Percentiles rank a stretch among this genome's conserved stretches.
These are phyloP conservation scores for Sparassis latifolia DNA, from an alignment of 1,284 basidiomycete genomes.

Conservation along the genomic window DNA sequence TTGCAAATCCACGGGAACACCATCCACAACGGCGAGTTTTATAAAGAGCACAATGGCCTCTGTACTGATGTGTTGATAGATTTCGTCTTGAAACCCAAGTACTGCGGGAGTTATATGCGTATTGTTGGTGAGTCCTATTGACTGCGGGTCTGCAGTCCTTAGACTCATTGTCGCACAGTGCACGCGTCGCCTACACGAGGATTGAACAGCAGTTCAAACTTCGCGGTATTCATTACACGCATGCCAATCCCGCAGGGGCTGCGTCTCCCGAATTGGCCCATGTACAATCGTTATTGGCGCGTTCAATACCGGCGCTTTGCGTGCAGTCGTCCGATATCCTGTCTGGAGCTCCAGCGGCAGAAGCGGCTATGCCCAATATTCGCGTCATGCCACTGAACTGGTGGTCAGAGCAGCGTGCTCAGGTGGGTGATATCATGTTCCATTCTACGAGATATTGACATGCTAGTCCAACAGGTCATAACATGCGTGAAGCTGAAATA, in stretches of 20 bases:
- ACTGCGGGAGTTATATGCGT: slow-evolving; percentile 69
- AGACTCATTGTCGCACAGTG: slow-evolving; percentile 38
- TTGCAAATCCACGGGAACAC: slow-evolving; percentile 1
- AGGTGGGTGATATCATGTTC: slow-evolving; percentile 24
- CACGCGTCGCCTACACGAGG: slow-evolving; percentile 84
- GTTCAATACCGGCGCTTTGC: slow-evolving; percentile 74
- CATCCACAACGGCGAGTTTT: slow-evolving; percentile 18
- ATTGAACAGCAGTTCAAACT: slow-evolving; percentile 85
- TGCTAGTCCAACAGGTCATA: slow-evolving; percentile 51
- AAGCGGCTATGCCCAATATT: slow-evolving; percentile 87
- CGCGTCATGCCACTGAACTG: slow-evolving; percentile 84
- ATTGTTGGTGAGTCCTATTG: slow-evolving; percentile 59
- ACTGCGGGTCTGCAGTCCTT: background rate
- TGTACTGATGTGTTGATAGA: slow-evolving; percentile 26
- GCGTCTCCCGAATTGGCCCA: slow-evolving; percentile 42
- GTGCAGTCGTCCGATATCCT: slow-evolving; percentile 79
- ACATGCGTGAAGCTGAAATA: slow-evolving; percentile 86
- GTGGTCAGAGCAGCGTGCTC: slow-evolving; percentile 76
- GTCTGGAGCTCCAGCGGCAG: slow-evolving; percentile 75
- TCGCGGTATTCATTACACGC: slow-evolving; percentile 71
- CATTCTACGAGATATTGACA: slow-evolving; percentile 57
- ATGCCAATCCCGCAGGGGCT: slow-evolving; percentile 57
- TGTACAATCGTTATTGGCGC: slow-evolving; percentile 62
- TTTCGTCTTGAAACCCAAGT: slow-evolving; percentile 66
- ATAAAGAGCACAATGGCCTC: background rate